Evolutionary conservation across 805 yeast genomes (phyloP).

Genomic region (Priceomyces melissophilus): DNA sequence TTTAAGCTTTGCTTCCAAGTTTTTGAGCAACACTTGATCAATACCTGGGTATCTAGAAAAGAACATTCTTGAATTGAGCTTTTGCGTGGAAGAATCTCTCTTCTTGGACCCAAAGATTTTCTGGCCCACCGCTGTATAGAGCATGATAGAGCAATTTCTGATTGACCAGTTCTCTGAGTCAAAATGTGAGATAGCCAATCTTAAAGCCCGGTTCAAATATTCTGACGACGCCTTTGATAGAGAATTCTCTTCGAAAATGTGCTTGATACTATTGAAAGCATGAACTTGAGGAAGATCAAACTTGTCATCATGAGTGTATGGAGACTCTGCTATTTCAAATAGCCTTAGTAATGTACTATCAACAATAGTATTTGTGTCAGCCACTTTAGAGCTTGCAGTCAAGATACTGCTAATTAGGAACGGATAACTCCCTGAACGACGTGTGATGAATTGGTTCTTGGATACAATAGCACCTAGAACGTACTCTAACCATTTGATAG

Average conservation of each 20-base stretch:
- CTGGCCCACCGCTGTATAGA: slow-evolving; percentile 80
- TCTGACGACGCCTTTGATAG: slow-evolving; percentile 51
- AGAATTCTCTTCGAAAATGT: slow-evolving; percentile 67
- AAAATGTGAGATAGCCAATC: slow-evolving; percentile 60
- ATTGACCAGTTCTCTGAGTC: slow-evolving; percentile 75
- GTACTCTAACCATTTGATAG: slow-evolving; percentile 57
- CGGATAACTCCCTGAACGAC: slow-evolving; percentile 94
- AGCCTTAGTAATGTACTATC: slow-evolving; percentile 50
- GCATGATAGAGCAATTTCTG: slow-evolving; percentile 90
- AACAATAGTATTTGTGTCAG: slow-evolving; percentile 33
- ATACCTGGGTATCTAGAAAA: slow-evolving; percentile 63
- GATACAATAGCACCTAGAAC: slow-evolving; percentile 51
- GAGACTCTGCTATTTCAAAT: slow-evolving; percentile 50
- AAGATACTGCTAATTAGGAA: slow-evolving; percentile 71
- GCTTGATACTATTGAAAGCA: slow-evolving; percentile 82
- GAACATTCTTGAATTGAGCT: slow-evolving; percentile 59
- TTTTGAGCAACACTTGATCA: slow-evolving; percentile 44
- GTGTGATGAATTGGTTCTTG: slow-evolving; percentile 67
- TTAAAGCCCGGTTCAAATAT: slow-evolving; percentile 56
- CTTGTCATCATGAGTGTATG: slow-evolving; percentile 46
- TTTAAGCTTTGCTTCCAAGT: slow-evolving; percentile 31
- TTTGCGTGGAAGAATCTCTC: slow-evolving; percentile 28
- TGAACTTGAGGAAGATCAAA: slow-evolving; percentile 88
- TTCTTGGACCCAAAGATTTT: slow-evolving; percentile 68
- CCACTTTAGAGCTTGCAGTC: slow-evolving; percentile 38